Conservation (phyloP, 2,329 filamentous ascomycete species). For the Talaromyces sp. region DNA sequence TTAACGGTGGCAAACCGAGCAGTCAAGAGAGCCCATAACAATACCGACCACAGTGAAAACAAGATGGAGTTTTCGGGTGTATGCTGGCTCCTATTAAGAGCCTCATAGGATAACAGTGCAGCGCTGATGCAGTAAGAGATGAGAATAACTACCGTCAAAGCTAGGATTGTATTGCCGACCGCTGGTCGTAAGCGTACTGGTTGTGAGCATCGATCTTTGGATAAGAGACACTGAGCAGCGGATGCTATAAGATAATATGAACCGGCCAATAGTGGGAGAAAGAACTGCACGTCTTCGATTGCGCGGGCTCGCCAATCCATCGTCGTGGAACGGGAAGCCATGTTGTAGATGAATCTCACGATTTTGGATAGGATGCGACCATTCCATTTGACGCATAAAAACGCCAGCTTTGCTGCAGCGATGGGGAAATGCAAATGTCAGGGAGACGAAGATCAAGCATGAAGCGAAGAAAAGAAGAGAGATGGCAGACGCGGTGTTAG, state of each 20-base stretch:
- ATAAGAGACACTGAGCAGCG: slow-evolving; percentile 53
- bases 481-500: not conserved
- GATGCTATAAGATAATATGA: slow-evolving; percentile 54
- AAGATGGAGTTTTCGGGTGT: slow-evolving; percentile 14
- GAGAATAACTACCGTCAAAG: slow-evolving; percentile 33
- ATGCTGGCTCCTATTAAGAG: not conserved
- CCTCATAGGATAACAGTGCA: slow-evolving; percentile 19
- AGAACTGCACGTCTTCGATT: slow-evolving; percentile 5
- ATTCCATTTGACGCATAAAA: not conserved
- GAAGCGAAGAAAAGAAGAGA: not conserved
- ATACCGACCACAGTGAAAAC: slow-evolving; percentile 32
- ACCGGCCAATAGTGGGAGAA: slow-evolving; percentile 10
- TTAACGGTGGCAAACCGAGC: slow-evolving; percentile 52
- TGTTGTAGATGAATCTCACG: slow-evolving; percentile 1
- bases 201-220: slow-evolving; percentile 40
- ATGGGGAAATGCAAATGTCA: not conserved
- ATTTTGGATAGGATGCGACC: not conserved
- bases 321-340: not conserved
- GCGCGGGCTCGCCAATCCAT: slow-evolving; percentile 6
- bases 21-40: slow-evolving; percentile 63
- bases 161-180: slow-evolving; percentile 38
- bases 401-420: not conserved
- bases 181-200: slow-evolving; percentile 37
- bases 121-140: slow-evolving; percentile 33
- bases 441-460: not conserved